phyloP scores from a whole-genome alignment of 2,329 filamentous ascomycete species.

The Neoascochyta sp. region DNA sequence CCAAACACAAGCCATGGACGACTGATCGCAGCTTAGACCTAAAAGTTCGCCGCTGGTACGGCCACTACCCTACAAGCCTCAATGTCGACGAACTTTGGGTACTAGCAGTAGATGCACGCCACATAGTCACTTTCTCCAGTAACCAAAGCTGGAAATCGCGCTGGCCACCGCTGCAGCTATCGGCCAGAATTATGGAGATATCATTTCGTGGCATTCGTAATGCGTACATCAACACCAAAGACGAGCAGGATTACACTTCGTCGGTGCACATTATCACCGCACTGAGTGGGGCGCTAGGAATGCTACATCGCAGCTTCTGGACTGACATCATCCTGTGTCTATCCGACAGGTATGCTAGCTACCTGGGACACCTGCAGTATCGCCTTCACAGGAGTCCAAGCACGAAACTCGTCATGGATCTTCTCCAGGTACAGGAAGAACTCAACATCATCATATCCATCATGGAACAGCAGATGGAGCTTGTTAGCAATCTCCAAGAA shows the following conservation, averaged over 20 bases:
- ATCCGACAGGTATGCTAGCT: constrained; percentile 43
- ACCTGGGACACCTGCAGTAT: constrained; percentile 44
- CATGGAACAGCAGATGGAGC: constrained; percentile 42
- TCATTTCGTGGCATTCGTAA: constrained; percentile 43
- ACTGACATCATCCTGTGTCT: constrained; percentile 41
- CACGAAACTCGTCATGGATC: constrained; percentile 45
- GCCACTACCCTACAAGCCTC: constrained; percentile 40
- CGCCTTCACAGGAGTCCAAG: constrained; percentile 42
- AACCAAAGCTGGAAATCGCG: constrained; percentile 45
- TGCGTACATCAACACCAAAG: constrained; percentile 30
- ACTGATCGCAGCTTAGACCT: constrained; percentile 43
- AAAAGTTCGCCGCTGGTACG: constrained; percentile 44
- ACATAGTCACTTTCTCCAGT: constrained; percentile 43
- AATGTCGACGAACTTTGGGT: constrained; percentile 47
- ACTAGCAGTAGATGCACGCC: constrained; percentile 39
- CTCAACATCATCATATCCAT: constrained; percentile 46
- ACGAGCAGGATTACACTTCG: constrained; percentile 39
- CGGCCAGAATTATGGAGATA: constrained; percentile 40
- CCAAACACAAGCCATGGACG: constrained; percentile 43
- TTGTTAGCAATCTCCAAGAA: constrained; percentile 32
- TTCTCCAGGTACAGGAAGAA: constrained; percentile 45
- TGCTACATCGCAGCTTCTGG: constrained; percentile 45
- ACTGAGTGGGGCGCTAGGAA: constrained; percentile 41
- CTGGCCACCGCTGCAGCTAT: constrained; percentile 43
- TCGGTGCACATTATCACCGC: constrained; percentile 38